Conservation (phyloP, 352 stramenopile genomes). For the Globisporangium perplexum region DNA sequence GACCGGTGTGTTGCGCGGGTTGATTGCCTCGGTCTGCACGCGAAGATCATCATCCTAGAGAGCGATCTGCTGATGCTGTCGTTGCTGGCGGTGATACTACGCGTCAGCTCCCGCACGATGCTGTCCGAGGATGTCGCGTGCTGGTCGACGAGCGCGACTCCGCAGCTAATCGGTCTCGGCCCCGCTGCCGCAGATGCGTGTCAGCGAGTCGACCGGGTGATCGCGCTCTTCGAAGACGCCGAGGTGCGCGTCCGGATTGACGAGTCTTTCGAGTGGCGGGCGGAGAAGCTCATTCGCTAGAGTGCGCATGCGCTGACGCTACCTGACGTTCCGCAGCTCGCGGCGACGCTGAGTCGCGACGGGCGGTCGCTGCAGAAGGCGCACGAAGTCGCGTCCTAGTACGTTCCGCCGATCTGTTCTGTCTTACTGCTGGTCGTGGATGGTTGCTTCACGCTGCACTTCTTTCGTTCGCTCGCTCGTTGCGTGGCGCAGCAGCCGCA, state of each 20-base stretch:
- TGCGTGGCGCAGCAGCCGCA: conserved; percentile 20
- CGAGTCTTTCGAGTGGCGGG: background rate
- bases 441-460: too few species aligned
- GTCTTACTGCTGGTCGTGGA: background rate
- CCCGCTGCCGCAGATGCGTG: conserved; percentile 16
- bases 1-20: conserved; percentile 12
- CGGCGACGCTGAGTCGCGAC: conserved; percentile 12
- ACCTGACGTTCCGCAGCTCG: conserved; percentile 3
- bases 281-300: too few species aligned
- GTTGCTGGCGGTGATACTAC: background rate
- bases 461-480: too few species aligned
- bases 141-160: conserved; percentile 14
- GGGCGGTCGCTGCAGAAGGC: conserved; percentile 8
- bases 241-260: conserved; percentile 10
- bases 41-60: too few species aligned
- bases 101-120: conserved; percentile 20
- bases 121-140: conserved; percentile 24
- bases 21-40: background rate
- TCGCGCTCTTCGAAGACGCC: conserved; percentile 30
- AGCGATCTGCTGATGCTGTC: too few species aligned
- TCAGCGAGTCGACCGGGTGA: conserved; percentile 24
- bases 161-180: conserved; percentile 25
- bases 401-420: conserved; percentile 4
- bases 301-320: background rate
- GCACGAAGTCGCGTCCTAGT: conserved; percentile 30